A percentile compares a stretch with the other conserved stretches of the same genome.
These are phyloP conservation scores for Pythium sp. DNA, from an alignment of 352 stramenopile genomes.

Conservation along the genomic window DNA sequence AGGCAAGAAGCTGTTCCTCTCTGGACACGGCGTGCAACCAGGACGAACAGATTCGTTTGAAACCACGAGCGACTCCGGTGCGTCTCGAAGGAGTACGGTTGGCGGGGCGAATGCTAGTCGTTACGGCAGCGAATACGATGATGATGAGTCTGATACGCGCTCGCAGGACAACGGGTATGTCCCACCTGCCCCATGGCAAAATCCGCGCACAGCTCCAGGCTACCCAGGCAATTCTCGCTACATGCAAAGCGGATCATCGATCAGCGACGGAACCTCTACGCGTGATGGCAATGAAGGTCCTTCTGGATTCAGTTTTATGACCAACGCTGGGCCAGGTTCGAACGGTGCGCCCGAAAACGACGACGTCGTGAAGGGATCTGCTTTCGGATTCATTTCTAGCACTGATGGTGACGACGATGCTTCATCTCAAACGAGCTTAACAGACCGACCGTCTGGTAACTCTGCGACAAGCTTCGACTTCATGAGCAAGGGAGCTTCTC, in stretches of 20 bases:
- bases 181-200: conserved; percentile 28
- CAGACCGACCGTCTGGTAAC: conserved; percentile 42
- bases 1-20: conserved; percentile 79
- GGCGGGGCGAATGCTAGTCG: conserved; percentile 34
- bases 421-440: conserved; percentile 40
- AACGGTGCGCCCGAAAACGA: conserved; percentile 13
- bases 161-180: conserved; percentile 53
- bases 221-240: conserved; percentile 31
- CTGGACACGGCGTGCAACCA: conserved; percentile 39
- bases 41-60: conserved; percentile 28
- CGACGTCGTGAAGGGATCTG: conserved; percentile 31
- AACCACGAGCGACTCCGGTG: conserved; percentile 27
- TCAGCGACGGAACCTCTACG: conserved; percentile 24
- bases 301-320: conserved; percentile 57
- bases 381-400: conserved; percentile 77
- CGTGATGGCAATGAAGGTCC: conserved; percentile 17
- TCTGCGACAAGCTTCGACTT: conserved; percentile 38
- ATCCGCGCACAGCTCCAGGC: conserved; percentile 18
- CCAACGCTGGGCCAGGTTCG: conserved; percentile 4
- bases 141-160: conserved; percentile 52
- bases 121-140: conserved; percentile 54
- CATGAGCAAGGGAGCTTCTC: conserved; percentile 24
- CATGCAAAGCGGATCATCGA: conserved; percentile 22
- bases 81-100: conserved; percentile 26
- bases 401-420: conserved; percentile 40